Base-by-base conservation (phyloP, 1,284 basidiomycete genomes). In the Fomitopsis betulina region DNA sequence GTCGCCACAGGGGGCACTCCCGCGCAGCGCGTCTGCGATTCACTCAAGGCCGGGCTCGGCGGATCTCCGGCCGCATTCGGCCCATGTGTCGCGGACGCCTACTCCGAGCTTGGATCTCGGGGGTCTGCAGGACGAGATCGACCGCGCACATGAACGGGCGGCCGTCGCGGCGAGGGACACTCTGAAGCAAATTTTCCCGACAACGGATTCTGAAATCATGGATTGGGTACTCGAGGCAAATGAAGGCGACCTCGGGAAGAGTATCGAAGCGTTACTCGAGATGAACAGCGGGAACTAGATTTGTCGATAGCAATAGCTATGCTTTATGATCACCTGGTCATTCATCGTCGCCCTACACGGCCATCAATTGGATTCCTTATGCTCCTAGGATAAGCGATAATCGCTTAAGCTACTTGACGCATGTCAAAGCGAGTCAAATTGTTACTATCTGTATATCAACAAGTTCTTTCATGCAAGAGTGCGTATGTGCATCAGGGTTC, bases 161-260 rank as follows among this genome's bases (percentile, higher is more conserved):
- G 81, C 82, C 25, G 79, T 76, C 17, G 87, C 87, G 13, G 80
- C 87, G 51, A 74, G 76, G 58, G 84, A 86, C 65, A 96, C 93
- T 23, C 74, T 96, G 61, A 74, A 81, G 60, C 93, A 94, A 74
- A 95, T 96, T 62, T 96, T 96, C 80, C 93, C 94, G 0, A 73
- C 72, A 6, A 78, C 91, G 63, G 94, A 96, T 67, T 70, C 73
- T 54, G 94, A 95, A 72, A 83, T 96, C 37, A 79, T 93, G 52
- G 91, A 94, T 63, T 88, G 84, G 80, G 93, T 97, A 37, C 74
- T 97, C 57, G 89, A 96, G 68, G 89, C 89, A 40, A 93, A 93
- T 65, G 84, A 83, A n/a, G 91, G 91, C 27, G 93, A 97, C 74
- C 70, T 96, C 59, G 94, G 93, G 56, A 83, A 84, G 78, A 94